phyloP scores from a whole-genome alignment of 352 stramenopile genomes.

The Pythium sp. region DNA sequence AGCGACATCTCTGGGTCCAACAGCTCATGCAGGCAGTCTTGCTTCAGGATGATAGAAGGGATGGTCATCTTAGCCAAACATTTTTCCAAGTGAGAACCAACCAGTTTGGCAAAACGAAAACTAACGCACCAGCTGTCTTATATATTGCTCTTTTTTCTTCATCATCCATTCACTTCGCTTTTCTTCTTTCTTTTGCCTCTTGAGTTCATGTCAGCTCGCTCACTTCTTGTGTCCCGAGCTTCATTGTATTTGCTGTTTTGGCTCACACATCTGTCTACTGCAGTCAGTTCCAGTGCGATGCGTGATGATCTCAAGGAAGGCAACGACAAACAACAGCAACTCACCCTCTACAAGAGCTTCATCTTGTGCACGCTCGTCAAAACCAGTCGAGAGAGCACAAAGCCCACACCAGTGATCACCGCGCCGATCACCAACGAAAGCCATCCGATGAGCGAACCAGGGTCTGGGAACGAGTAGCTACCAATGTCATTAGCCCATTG shows the following conservation, averaged over 20 bases:
- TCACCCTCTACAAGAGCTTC: slow-evolving; percentile 65
- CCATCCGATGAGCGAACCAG: slow-evolving; percentile 69
- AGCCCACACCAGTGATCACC: slow-evolving; percentile 38
- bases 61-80: background rate
- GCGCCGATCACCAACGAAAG: slow-evolving; percentile 54
- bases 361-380: slow-evolving; percentile 73
- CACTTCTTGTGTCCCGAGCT: too few species aligned
- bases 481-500: slow-evolving; percentile 62
- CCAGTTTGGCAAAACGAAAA: background rate
- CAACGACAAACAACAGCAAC: background rate
- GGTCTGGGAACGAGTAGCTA: slow-evolving; percentile 81
- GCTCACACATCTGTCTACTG: background rate
- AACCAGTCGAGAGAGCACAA: slow-evolving; percentile 44
- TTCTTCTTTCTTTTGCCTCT: background rate
- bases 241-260: too few species aligned
- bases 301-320: background rate
- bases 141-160: slow-evolving; percentile 7
- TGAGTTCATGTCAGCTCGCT: background rate
- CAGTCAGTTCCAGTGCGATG: background rate
- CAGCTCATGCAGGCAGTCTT: background rate
- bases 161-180: background rate
- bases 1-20: background rate
- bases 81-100: background rate
- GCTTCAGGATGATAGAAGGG: background rate
- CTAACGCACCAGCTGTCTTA: slow-evolving; percentile 3